Evolutionary conservation across 2,329 filamentous ascomycete species (phyloP), one percentile per base, ranked within the genome.

Genomic region (Ceratocystis alfenasii): DNA sequence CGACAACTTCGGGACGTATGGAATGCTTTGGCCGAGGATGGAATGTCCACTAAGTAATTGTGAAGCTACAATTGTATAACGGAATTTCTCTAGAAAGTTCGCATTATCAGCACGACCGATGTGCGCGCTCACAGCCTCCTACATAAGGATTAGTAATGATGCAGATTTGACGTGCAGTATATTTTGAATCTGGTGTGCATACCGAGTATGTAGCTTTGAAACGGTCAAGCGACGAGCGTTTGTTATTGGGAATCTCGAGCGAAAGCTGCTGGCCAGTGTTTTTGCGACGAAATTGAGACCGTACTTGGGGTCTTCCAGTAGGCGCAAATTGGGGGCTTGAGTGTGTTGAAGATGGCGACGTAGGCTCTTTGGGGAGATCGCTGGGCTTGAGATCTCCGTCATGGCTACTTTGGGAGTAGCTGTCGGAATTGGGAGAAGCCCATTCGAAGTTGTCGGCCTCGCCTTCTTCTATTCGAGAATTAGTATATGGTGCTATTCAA

Each of bases 21-120:
- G 65, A 44, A 67, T 48, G 44, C 63, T 68, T 67, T 75, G 72
- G 62, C 75, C 72, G 17, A 74, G 66, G 50, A 82, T 83, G 3
- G 83, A 81, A 70, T 88, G 83, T 50, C 88, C 88, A 71, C 85
- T 90, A 50, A 96, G 80, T 15, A 96, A 81, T 74, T 96, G 91
- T 25, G 92, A 96, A 63, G 91, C 91, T 72, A 96, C 88, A 69
- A 96, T 89, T 25, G 89, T 88, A 76, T 96, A 96, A 69, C 92
- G 88, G 72, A 96, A 96, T 73, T 91, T 88, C 75, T 96, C 92
- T 67, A 96, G 81, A 72, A 96, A 96, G 70, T 86, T 87, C 70
- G 87, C 82, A 73, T 92, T 95, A 71, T 95, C 91, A 70, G 83
- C 85, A 69, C 87, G 82, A 65, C 89, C 87, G 69, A 95, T 81